Percentiles rank a stretch among this genome's conserved stretches.
These are phyloP conservation scores for Incumbomyces delicatus DNA, from an alignment of 2,329 filamentous ascomycete genomes.

Conservation along the genomic window DNA sequence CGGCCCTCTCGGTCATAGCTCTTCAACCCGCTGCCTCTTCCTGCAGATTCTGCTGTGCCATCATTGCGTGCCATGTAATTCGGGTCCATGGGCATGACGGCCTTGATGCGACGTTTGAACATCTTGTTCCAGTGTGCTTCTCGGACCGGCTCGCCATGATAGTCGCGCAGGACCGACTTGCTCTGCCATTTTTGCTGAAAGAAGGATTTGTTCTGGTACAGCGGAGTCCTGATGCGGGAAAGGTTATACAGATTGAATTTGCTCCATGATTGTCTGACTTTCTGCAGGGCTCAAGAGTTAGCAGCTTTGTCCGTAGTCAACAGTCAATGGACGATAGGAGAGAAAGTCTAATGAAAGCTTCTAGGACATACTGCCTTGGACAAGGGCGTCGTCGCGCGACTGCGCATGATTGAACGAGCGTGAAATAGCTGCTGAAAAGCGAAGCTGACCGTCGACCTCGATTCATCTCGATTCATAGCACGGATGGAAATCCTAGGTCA, in stretches of 20 bases:
- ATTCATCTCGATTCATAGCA: too few species aligned
- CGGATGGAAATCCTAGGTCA: too few species aligned
- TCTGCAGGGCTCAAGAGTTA: constrained; percentile 43
- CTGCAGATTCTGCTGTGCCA: constrained; percentile 72
- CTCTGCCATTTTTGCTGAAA: constrained; percentile 98
- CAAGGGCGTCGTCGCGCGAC: constrained; percentile 34
- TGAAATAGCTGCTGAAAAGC: neutral
- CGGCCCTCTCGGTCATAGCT: constrained; percentile 9
- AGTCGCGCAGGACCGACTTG: constrained; percentile 72
- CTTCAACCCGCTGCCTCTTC: constrained; percentile 66
- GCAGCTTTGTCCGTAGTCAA: neutral
- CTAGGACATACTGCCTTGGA: constrained; percentile 29
- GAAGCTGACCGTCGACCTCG: too few species aligned
- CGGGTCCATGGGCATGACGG: constrained; percentile 78
- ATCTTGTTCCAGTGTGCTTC: constrained; percentile 92
- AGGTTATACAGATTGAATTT: constrained; percentile 96
- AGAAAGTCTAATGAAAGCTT: too few species aligned
- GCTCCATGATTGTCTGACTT: constrained; percentile 92
- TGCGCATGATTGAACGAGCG: constrained; percentile 28
- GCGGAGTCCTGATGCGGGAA: constrained; percentile 42
- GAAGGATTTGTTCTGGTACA: constrained; percentile 51
- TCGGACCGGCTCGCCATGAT: constrained; percentile 89
- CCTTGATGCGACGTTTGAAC: constrained; percentile 71
- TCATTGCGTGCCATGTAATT: constrained; percentile 69
- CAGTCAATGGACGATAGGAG: too few species aligned